These are phyloP conservation scores for Pythium brassicae DNA, from an alignment of 352 stramenopile species.

Conservation along the genomic window DNA sequence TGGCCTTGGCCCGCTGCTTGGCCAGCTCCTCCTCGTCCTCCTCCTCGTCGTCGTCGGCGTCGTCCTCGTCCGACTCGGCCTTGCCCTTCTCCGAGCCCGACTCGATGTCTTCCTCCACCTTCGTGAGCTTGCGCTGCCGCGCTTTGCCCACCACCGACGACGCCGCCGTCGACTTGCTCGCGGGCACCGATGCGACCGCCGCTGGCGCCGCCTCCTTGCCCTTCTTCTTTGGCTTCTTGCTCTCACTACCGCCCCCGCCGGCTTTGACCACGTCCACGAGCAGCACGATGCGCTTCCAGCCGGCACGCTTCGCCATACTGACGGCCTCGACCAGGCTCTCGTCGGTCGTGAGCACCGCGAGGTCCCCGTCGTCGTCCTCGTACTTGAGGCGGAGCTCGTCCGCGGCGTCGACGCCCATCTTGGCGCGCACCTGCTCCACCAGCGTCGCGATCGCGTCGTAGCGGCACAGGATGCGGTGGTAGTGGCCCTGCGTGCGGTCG, in stretches of 20 bases:
- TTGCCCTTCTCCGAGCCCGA: conserved; percentile 28
- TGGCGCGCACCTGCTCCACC: conserved; percentile 77
- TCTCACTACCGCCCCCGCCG: conserved; percentile 7
- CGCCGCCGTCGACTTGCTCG: conserved; percentile 29
- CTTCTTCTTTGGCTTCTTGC: conserved; percentile 13
- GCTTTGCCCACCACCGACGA: conserved; percentile 19
- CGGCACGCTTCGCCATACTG: conserved; percentile 76
- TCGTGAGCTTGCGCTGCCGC: conserved; percentile 62
- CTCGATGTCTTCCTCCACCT: conserved; percentile 74
- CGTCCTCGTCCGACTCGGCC: conserved; percentile 29
- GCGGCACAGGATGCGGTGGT: conserved; percentile 80
- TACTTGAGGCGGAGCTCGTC: conserved; percentile 82
- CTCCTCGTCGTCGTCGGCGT: conserved; percentile 19
- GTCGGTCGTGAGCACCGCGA: conserved; percentile 80
- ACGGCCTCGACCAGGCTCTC: conserved; percentile 85
- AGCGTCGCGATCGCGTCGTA: conserved; percentile 68
- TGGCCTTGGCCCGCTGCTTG: conserved; percentile 13
- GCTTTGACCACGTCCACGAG: conserved; percentile 75
- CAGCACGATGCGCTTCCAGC: conserved; percentile 82
- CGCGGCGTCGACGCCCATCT: conserved; percentile 57
- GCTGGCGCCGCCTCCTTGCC: conserved; percentile 6
- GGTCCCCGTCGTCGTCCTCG: conserved; percentile 85
- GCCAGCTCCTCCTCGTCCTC: conserved; percentile 38
- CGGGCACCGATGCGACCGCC: conserved; percentile 12
- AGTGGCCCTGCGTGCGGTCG: conserved; percentile 71